Conservation (phyloP, 1,139 yeast species). For the Pichia sp. region DNA sequence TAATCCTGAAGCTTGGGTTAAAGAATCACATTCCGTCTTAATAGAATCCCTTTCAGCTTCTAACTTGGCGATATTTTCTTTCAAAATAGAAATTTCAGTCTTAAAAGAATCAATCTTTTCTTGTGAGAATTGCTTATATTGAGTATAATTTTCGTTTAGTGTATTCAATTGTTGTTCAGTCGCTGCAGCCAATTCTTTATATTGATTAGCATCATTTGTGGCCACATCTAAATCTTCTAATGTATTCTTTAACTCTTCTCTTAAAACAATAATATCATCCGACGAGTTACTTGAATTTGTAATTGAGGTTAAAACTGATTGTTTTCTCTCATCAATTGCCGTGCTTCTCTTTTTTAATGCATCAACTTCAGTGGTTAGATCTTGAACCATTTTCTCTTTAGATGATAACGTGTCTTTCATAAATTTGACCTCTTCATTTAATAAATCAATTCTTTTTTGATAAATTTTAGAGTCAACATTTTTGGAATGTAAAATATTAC, state of each 20-base stretch:
- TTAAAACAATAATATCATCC: slow-evolving; percentile 32
- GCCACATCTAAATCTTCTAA: slow-evolving; percentile 43
- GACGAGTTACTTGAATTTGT: slow-evolving; percentile 28
- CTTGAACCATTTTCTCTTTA: slow-evolving; percentile 35
- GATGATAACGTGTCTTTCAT: slow-evolving; percentile 37
- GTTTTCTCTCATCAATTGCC: slow-evolving; percentile 32
- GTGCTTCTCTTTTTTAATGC: slow-evolving; percentile 20
- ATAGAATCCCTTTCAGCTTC: slow-evolving; percentile 28
- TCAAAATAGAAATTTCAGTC: slow-evolving; percentile 16
- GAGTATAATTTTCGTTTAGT: slow-evolving; percentile 38
- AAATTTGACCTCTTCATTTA: slow-evolving; percentile 41
- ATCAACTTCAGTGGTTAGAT: slow-evolving; percentile 25
- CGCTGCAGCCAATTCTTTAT: slow-evolving; percentile 42
- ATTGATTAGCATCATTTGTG: slow-evolving; percentile 41
- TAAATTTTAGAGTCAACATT: slow-evolving; percentile 56
- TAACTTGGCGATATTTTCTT: slow-evolving; percentile 26
- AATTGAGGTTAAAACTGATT: slow-evolving; percentile 34
- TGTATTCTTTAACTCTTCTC: slow-evolving; percentile 36
- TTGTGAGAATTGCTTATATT: slow-evolving; percentile 30
- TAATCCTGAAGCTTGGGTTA: slow-evolving; percentile 25
- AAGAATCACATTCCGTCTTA: slow-evolving; percentile 23
- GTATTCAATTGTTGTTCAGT: slow-evolving; percentile 44
- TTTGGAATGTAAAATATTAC: slow-evolving; percentile 42
- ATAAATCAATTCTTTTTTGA: slow-evolving; percentile 58
- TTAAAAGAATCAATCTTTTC: slow-evolving; percentile 12